phyloP scores from a whole-genome alignment of 495 filamentous ascomycete genomes.

The Aspergillus olivimuriae region DNA sequence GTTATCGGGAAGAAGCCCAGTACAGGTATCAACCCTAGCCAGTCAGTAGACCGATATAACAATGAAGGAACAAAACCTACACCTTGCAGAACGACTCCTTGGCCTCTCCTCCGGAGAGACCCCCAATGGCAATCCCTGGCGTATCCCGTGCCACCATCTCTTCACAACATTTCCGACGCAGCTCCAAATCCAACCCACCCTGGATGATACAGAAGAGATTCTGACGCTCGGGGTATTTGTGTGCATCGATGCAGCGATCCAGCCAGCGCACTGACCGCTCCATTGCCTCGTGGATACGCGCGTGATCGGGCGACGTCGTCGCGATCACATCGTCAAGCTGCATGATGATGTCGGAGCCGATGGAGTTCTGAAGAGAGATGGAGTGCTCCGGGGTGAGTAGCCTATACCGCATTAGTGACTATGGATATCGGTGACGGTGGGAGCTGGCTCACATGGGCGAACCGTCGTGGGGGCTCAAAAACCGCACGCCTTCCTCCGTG shows the following conservation, averaged over 20 bases:
- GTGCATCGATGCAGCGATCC: slow-evolving; percentile 89
- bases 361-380: slow-evolving; percentile 91
- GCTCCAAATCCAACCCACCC: slow-evolving; percentile 85
- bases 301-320: slow-evolving; percentile 83
- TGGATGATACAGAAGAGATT: slow-evolving; percentile 99
- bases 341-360: slow-evolving; percentile 99
- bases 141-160: slow-evolving; percentile 92
- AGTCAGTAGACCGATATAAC: neutral
- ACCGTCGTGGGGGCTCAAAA: slow-evolving; percentile 90
- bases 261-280: slow-evolving; percentile 96
- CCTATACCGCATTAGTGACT: slow-evolving; percentile 25
- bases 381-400: slow-evolving; percentile 96
- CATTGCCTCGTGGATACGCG: slow-evolving; percentile 90
- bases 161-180: slow-evolving; percentile 74
- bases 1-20: slow-evolving; percentile 71
- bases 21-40: slow-evolving; percentile 77
- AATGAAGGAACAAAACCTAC: slow-evolving; percentile 24
- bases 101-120: slow-evolving; percentile 79
- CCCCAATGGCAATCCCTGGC: slow-evolving; percentile 94
- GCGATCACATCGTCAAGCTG: slow-evolving; percentile 96
- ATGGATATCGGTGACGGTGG: neutral
- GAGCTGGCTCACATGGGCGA: slow-evolving; percentile 64
- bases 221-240: slow-evolving; percentile 74
- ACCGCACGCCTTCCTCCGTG: slow-evolving; percentile 93
- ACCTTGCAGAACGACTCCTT: slow-evolving; percentile 58